Conservation (phyloP, 805 yeast species). For the Wickerhamiella musiphila region DNA sequence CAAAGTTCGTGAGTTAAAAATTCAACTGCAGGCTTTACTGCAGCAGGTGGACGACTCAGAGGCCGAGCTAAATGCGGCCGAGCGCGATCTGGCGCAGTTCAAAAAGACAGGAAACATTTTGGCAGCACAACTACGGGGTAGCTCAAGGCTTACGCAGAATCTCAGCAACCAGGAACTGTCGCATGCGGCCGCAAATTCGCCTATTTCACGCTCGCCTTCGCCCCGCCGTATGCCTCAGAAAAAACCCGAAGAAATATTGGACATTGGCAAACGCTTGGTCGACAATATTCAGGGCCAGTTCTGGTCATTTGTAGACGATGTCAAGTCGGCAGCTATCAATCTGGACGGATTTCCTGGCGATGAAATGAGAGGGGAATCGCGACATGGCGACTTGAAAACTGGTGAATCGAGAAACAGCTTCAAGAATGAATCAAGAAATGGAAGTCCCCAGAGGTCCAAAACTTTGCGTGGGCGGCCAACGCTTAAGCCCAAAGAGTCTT, state of each 20-base stretch:
- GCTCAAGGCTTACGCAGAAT: background rate
- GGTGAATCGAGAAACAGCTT: no score
- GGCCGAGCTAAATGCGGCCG: slow-evolving; percentile 20
- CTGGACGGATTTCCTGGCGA: slow-evolving; percentile 14
- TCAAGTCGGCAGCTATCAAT: slow-evolving; percentile 21
- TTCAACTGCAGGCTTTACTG: slow-evolving; percentile 16
- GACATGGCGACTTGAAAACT: no score
- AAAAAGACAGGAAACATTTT: slow-evolving; percentile 8
- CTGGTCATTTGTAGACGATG: slow-evolving; percentile 22
- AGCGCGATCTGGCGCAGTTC: slow-evolving; percentile 19
- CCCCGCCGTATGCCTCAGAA: slow-evolving; percentile 1
- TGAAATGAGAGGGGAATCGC: no score
- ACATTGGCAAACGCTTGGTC: slow-evolving; percentile 19
- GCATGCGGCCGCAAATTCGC: slow-evolving; percentile 1
- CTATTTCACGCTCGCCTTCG: slow-evolving; percentile 5
- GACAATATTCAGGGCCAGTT: slow-evolving; percentile 21
- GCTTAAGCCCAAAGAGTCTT: background rate
- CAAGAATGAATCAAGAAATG: no score
- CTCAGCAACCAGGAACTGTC: slow-evolving; percentile 5
- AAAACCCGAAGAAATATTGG: slow-evolving; percentile 14
- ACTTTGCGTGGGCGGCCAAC: no score
- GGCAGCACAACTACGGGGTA: slow-evolving; percentile 3
- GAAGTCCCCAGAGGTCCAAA: no score
- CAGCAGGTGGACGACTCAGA: slow-evolving; percentile 23
- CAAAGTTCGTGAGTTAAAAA: slow-evolving; percentile 22